Percentiles rank a stretch among this genome's conserved stretches.
Evolutionary conservation across 768 basidiomycete species (phyloP).

Genomic region (Exsudoporus frostii): DNA sequence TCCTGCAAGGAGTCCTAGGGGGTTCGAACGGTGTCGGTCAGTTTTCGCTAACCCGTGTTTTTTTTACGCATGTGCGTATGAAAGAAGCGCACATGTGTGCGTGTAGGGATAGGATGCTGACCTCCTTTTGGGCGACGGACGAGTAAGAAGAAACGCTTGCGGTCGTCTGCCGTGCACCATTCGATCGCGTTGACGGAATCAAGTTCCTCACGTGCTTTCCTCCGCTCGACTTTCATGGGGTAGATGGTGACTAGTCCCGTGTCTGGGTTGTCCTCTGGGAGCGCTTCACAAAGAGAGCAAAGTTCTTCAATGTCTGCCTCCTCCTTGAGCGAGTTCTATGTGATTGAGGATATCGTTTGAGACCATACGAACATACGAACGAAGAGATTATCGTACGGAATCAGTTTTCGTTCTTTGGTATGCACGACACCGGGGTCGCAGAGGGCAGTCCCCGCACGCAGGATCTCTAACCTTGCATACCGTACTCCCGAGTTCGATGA

Average conservation of each 20-base stretch:
- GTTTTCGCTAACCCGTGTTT: neutral
- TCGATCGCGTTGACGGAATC: constrained; percentile 86
- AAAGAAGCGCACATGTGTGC: too few species aligned
- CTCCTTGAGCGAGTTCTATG: constrained; percentile 3
- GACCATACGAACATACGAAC: neutral
- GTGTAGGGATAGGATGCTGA: constrained; percentile 30
- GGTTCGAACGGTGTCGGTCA: neutral
- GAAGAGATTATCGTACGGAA: constrained; percentile 8
- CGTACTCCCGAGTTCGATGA: constrained; percentile 94
- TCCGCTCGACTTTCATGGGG: constrained; percentile 83
- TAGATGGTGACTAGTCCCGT: constrained; percentile 58
- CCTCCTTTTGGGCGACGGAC: constrained; percentile 82
- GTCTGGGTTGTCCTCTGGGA: constrained; percentile 32
- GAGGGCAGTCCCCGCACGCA: constrained; percentile 66
- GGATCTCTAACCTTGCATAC: constrained; percentile 88
- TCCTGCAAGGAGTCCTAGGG: constrained; percentile 82
- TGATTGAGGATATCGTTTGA: neutral
- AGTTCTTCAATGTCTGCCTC: constrained; percentile 71
- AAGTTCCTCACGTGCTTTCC: constrained; percentile 79
- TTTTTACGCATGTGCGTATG: neutral
- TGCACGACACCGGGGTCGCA: constrained; percentile 67
- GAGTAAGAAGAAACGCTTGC: constrained; percentile 66
- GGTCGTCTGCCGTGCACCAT: constrained; percentile 47
- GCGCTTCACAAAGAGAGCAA: constrained; percentile 65
- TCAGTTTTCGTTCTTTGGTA: constrained; percentile 33